These are phyloP conservation scores for Zea mays DNA, from an alignment of 176 grass and related monocot species.

Conservation along the genomic window Zm-B73-REFERENCE-NAM-5.0 NC_050100.1:78299501-78300000, in stretches of 20 bases:
- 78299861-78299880: slow-evolving; percentile 3
- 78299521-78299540: background rate
- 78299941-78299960: slow-evolving; percentile 23
- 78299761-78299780: slow-evolving; percentile 34
- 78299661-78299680: slow-evolving; percentile 55
- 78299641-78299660: background rate
- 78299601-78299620: background rate
- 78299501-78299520: background rate
- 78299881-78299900: slow-evolving; percentile 31
- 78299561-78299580: background rate
- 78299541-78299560: background rate
- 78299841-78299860: slow-evolving; percentile 34
- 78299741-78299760: background rate
- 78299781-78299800: slow-evolving; percentile 31
- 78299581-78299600: background rate
- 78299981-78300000: slow-evolving; percentile 51
- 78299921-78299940: slow-evolving; percentile 60
- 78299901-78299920: slow-evolving; percentile 53
- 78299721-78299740: slow-evolving; percentile 17
- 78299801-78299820: slow-evolving; percentile 37
- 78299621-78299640: background rate
- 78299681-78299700: slow-evolving; percentile 44
- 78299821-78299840: slow-evolving; percentile 28
- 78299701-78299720: slow-evolving; percentile 32
- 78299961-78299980: slow-evolving; percentile 24